These are phyloP conservation scores for Diaporthe australafricana DNA, from an alignment of 2,329 filamentous ascomycete genomes.

Conservation along the genomic window DNA sequence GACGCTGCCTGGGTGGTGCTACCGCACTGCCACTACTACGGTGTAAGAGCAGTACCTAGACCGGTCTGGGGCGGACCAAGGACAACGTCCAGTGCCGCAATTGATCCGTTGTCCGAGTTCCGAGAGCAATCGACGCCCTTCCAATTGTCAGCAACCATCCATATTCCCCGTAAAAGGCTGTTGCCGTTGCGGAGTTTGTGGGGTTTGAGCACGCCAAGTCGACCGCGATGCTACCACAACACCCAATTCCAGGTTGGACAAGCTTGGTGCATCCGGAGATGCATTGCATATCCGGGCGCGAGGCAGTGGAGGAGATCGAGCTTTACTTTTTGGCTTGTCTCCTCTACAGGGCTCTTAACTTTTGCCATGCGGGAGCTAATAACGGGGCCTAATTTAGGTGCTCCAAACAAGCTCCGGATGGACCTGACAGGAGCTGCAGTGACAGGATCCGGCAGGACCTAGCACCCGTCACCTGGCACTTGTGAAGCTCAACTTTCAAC, in stretches of 20 bases:
- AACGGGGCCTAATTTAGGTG: not conserved
- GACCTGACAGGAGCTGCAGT: not conserved
- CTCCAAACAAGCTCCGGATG: not conserved
- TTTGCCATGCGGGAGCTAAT: constrained; percentile 10
- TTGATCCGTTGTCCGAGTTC: constrained; percentile 27
- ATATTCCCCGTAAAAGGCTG: not conserved
- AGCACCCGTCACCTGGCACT: not conserved
- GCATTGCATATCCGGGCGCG: not conserved
- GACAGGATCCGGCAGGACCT: too few species aligned
- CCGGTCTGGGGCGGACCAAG: not conserved
- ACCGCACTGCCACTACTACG: not conserved
- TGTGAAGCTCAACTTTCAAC: not conserved
- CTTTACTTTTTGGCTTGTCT: too few species aligned
- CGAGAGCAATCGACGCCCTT: not conserved
- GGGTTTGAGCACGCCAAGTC: constrained; percentile 4
- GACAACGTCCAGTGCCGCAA: not conserved
- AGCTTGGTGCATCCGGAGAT: not conserved
- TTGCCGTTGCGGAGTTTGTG: constrained; percentile 14
- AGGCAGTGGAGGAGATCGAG: not conserved
- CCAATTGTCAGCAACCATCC: constrained; percentile 5
- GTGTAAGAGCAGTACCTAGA: not conserved
- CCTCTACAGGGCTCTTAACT: too few species aligned
- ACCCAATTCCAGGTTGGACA: not conserved
- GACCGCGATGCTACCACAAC: not conserved
- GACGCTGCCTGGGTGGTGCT: not conserved